These are phyloP conservation scores for Penicillium ochrochloron DNA, from an alignment of 495 filamentous ascomycete genomes.

Conservation along the genomic window DNA sequence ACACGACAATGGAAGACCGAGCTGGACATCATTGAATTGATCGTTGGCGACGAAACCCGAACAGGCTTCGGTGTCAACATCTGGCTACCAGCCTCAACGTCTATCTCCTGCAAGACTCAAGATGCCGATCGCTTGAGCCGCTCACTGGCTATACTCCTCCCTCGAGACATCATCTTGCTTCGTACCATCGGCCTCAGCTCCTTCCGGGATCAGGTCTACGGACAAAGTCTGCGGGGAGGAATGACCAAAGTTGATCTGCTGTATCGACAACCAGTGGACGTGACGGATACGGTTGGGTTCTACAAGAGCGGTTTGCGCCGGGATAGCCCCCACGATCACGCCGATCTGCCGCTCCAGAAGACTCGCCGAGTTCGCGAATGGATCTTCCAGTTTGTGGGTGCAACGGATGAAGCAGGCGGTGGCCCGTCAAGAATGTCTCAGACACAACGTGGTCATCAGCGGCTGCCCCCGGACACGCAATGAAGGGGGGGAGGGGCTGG, in stretches of 20 bases:
- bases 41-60: slow-evolving; percentile 85
- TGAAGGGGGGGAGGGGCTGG: slow-evolving; percentile 25
- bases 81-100: slow-evolving; percentile 62
- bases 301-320: slow-evolving; percentile 31
- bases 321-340: slow-evolving; percentile 27
- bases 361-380: slow-evolving; percentile 71
- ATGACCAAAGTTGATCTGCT: slow-evolving; percentile 75
- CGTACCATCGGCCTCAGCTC: slow-evolving; percentile 75
- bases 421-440: slow-evolving; percentile 29
- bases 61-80: slow-evolving; percentile 83
- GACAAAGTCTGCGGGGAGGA: slow-evolving; percentile 70
- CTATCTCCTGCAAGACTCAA: slow-evolving; percentile 27
- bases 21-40: slow-evolving; percentile 71
- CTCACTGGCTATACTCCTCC: slow-evolving; percentile 57
- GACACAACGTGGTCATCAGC: slow-evolving; percentile 39
- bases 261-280: slow-evolving; percentile 50
- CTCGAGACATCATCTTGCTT: slow-evolving; percentile 75
- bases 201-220: slow-evolving; percentile 77
- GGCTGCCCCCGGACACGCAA: slow-evolving; percentile 57
- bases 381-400: slow-evolving; percentile 72
- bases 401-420: slow-evolving; percentile 47
- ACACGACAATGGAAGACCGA: slow-evolving; percentile 52
- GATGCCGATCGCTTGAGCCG: slow-evolving; percentile 39
- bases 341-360: slow-evolving; percentile 62
- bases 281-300: slow-evolving; percentile 43